phyloP scores from a whole-genome alignment of 2,329 filamentous ascomycete species.

The Curvularia eragrostidis region DNA sequence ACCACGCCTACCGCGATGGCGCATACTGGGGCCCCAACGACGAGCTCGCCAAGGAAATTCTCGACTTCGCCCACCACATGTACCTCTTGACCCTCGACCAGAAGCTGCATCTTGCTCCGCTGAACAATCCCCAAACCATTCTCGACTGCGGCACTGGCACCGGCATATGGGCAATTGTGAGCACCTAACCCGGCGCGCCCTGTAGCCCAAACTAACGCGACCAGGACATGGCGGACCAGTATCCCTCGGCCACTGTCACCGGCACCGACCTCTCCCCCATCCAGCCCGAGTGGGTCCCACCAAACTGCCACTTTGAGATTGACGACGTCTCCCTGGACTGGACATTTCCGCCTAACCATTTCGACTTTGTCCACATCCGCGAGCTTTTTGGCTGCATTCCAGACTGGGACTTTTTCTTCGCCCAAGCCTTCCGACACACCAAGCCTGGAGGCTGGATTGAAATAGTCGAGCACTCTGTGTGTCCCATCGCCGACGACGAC shows the following conservation, averaged over 20 bases:
- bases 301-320: constrained; percentile 57
- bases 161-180: constrained; percentile 48
- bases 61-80: constrained; percentile 54
- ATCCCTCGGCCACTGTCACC: constrained; percentile 41
- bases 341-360: constrained; percentile 48
- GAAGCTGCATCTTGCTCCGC: constrained; percentile 44
- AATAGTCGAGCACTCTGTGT: constrained; percentile 53
- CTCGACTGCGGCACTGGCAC: constrained; percentile 48
- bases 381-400: constrained; percentile 55
- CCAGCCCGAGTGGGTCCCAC: constrained; percentile 57
- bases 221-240: constrained; percentile 40
- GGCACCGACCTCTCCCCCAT: constrained; percentile 60
- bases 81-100: constrained; percentile 46
- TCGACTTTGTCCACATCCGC: constrained; percentile 57
- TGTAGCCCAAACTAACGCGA: not conserved
- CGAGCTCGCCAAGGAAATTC: constrained; percentile 52
- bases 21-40: constrained; percentile 54
- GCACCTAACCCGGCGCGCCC: not conserved
- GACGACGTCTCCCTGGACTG: constrained; percentile 55
- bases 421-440: constrained; percentile 43
- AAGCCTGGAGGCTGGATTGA: constrained; percentile 55
- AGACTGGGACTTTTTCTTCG: constrained; percentile 55
- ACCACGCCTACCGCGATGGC: constrained; percentile 48
- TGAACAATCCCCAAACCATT: constrained; percentile 38
- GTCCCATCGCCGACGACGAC: constrained; percentile 51